Percentiles rank a stretch among this genome's conserved stretches.
Conservation (phyloP, 2,329 filamentous ascomycete genomes). For the Fusarium pseudoanthophilum region DNA sequence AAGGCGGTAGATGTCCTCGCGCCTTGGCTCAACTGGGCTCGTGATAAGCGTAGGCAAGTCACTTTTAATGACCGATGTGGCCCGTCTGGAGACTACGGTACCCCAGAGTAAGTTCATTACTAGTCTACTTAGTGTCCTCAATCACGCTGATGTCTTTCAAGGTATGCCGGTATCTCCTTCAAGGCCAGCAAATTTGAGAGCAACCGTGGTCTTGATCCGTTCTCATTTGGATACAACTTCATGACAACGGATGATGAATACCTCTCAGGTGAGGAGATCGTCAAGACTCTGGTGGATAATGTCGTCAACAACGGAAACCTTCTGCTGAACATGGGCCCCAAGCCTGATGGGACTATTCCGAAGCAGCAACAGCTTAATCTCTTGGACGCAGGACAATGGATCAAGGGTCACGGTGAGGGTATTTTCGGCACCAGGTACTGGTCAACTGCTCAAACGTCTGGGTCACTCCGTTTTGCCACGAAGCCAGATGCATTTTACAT, state of each 20-base stretch:
- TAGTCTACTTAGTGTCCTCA: rapidly evolving
- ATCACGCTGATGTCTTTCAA: neutral
- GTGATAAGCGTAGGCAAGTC: neutral
- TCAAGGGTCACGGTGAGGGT: neutral
- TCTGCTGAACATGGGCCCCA: neutral
- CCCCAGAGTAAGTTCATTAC: neutral
- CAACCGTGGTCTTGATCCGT: neutral
- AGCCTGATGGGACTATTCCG: neutral
- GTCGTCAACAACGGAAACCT: neutral
- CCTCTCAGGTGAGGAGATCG: neutral
- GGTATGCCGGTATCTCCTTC: neutral
- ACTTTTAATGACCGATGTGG: neutral
- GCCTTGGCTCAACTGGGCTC: neutral
- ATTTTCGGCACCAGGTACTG: neutral
- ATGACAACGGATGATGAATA: neutral
- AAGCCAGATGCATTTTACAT: neutral
- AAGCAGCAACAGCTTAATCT: neutral
- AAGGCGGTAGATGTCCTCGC: neutral
- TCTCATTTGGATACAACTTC: neutral
- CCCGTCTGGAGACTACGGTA: neutral
- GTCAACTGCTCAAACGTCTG: neutral
- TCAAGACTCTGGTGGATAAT: neutral
- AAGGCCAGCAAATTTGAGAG: neutral
- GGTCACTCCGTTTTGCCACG: neutral
- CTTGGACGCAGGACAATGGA: neutral